Evolutionary conservation across 1,284 basidiomycete species (phyloP), one percentile per base, ranked within the genome.

Genomic region (Trametes polyzona): DNA sequence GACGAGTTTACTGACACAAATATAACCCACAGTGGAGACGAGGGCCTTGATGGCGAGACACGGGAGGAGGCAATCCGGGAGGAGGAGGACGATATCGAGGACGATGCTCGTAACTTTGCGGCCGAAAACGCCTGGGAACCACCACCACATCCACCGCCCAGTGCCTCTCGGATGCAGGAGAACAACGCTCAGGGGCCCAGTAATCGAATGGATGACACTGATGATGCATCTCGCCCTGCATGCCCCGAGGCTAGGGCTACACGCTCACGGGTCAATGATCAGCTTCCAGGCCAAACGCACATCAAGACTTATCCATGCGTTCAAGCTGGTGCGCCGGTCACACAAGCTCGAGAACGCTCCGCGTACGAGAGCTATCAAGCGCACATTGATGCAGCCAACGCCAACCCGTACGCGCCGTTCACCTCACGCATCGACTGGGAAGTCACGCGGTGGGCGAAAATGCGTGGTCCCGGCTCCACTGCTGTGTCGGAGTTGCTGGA

Each of bases 401-500:
- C 16, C 3, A 47, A 47, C 21, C 44, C 32, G 2, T 47, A 33
- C 11, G 50, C 62, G 2, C 66, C 66, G 12, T 68, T 67, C 32
- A 17, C 23, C 2, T 54, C 51, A 2, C 16, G 32, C 3, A 30
- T 64, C 2, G 62, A 68, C 16, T 68, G 59, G 58, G 62, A 64
- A 26, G 14, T 67, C 29, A 62, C 61, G 0, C 43, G 41, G 0
- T 67, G 66, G 65, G 62, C 65, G 0, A 68, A 65, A 23, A 17
- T 57, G 32, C 58, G 54, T 2, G 64, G 61, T 1, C 53, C 55
- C 2, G 50, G 63, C 14, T 66, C 63, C 2, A 65, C 55, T 9
- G 65, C 66, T 10, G 36, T 66, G 51, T 33, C 44, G 2, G 44
- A 47, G 19, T 14, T 47, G 44, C 19, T 68, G 0, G 35, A 21